Conservation (phyloP, 2,329 filamentous ascomycete species). For the Ilyonectria destructans region DNA sequence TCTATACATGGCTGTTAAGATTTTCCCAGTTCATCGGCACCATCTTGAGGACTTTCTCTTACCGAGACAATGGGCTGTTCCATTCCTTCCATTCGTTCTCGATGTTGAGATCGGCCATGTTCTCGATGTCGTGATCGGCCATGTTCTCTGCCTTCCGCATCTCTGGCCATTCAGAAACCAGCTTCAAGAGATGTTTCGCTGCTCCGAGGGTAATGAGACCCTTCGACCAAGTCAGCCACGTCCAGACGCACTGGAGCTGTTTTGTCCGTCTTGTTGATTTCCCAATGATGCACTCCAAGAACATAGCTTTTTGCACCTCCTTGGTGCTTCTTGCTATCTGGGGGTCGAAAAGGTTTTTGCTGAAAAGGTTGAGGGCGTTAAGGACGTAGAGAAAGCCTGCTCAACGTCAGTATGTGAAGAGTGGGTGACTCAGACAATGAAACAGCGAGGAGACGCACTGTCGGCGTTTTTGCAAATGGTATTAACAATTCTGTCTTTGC, state of each 20-base stretch:
- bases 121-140: neutral
- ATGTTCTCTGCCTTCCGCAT: neutral
- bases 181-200: neutral
- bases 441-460: neutral
- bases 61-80: neutral
- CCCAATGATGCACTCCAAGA: neutral
- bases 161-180: neutral
- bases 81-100: neutral
- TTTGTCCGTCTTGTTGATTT: neutral
- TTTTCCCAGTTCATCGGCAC: neutral
- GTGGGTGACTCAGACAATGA: neutral
- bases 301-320: neutral
- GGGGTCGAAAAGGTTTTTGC: no score
- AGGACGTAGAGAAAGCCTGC: neutral
- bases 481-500: neutral
- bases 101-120: neutral
- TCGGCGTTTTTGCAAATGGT: neutral
- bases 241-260: neutral
- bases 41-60: neutral
- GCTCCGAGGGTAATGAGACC: neutral
- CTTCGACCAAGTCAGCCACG: neutral
- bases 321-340: neutral
- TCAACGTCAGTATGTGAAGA: neutral
- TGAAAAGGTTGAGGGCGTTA: neutral
- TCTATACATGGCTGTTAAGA: neutral